Percentiles rank a stretch among this genome's conserved stretches.
Evolutionary conservation across 108 stramenopile species (phyloP).

Genomic region (Schizochytrium sp.): DNA sequence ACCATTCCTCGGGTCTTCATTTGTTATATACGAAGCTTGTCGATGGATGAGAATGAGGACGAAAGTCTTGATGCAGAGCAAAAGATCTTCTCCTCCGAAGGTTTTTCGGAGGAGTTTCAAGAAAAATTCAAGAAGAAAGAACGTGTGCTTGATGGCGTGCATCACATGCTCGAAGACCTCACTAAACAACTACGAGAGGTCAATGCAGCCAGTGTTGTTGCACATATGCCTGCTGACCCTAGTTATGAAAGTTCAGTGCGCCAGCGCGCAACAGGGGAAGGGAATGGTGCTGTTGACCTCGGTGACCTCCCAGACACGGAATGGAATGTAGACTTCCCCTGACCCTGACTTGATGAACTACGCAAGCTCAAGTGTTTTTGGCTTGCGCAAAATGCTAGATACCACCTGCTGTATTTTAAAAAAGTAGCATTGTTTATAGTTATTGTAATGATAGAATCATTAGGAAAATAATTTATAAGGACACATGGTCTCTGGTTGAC

Average conservation of each 20-base stretch:
- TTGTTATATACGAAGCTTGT: not conserved
- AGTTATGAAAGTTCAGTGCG: not conserved
- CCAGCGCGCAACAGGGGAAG: not conserved
- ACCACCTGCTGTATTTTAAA: too few species aligned
- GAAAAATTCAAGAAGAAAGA: slow-evolving; percentile 60
- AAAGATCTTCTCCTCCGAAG: slow-evolving; percentile 36
- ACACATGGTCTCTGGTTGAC: too few species aligned
- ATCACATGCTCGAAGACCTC: not conserved
- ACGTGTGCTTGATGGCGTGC: not conserved
- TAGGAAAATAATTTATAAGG: too few species aligned
- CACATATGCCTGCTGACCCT: slow-evolving; percentile 37
- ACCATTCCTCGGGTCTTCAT: not conserved
- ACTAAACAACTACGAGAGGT: slow-evolving; percentile 28
- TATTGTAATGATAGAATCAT: too few species aligned
- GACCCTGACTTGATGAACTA: not conserved
- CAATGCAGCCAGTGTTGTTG: not conserved
- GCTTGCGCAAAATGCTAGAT: too few species aligned
- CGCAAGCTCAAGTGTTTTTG: not conserved
- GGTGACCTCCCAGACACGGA: not conserved
- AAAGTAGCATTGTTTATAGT: too few species aligned
- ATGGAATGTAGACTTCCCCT: not conserved
- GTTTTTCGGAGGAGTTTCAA: slow-evolving; percentile 50
- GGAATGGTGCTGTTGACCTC: not conserved
- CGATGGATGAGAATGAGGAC: slow-evolving; percentile 54
- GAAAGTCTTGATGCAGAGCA: slow-evolving; percentile 6